Evolutionary conservation across 371 early-diverging fungal genomes (phyloP).

Genomic region (Mortierella sp.): DNA sequence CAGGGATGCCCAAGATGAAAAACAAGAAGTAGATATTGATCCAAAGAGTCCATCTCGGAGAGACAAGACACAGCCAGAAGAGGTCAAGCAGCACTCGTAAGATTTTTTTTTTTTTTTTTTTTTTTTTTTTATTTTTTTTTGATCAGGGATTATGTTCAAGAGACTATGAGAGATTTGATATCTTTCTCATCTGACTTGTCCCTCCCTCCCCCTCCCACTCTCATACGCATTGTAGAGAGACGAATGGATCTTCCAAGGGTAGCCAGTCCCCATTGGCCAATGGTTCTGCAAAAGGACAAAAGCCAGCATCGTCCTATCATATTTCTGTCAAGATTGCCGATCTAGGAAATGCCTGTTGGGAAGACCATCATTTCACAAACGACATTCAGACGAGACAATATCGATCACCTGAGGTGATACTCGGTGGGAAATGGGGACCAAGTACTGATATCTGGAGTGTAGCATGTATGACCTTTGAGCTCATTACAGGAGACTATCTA

Average conservation of each 20-base stretch:
- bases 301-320: neutral
- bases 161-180: too few species aligned
- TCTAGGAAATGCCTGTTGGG: slow-evolving; percentile 96
- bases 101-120: too few species aligned
- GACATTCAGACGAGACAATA: slow-evolving; percentile 98
- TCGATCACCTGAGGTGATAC: slow-evolving; percentile 94
- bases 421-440: slow-evolving; percentile 88
- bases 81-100: too few species aligned
- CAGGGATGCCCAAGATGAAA: too few species aligned
- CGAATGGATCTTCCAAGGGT: neutral
- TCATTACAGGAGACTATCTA: slow-evolving; percentile 93
- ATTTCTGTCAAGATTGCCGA: slow-evolving; percentile 94
- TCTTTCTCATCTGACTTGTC: too few species aligned
- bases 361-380: slow-evolving; percentile 89
- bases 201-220: too few species aligned
- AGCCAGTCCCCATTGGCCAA: slow-evolving; percentile 4
- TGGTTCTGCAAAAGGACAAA: neutral
- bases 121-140: too few species aligned
- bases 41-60: too few species aligned
- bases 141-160: too few species aligned
- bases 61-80: too few species aligned
- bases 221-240: neutral
- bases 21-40: too few species aligned
- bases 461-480: slow-evolving; percentile 92
- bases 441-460: slow-evolving; percentile 96